Evolutionary conservation across 129 eudicot genomes (phyloP), one percentile per base, ranked within the genome.

Genomic region (Flaveria trinervia): DNA sequence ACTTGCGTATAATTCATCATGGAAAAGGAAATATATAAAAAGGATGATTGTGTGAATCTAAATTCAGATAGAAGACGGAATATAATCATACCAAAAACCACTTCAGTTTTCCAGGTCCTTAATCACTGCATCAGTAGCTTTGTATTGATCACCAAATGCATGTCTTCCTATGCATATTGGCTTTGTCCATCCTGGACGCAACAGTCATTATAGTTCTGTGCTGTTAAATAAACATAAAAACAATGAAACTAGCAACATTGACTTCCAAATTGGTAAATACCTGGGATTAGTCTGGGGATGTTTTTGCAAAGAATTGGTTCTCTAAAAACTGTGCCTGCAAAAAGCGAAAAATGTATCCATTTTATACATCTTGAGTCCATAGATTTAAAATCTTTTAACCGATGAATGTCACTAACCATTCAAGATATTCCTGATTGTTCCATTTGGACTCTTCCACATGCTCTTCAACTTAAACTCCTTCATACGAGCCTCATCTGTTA

Each of bases 161-260:
- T 94, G 98, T 77, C 98, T 89, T 70, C 97, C 98, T 20, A 94
- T 91, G 81, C 98, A 94, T 71, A 94, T 94, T 7, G 98, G 98
- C 83, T 94, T 91, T 44, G 88, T 94, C 96, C 97, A 94, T 6
- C 98, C 98, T 95, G 84, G 17, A 68, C 60, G 30, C 41, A 67
- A 22, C 23, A 60, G 39, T 25, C 49, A 28, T 22, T 45, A 76
- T 7, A 68, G 46, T 68, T 33, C 36, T 33, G 39, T 44, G 23
- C 15, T 7, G 56, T 52, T 36, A 11, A 60, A 15, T 14, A 8
- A 48, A 48, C 2, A 46, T 2, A 60, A 26, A 26, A 17, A 68
- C n/a, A 59, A 41, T 55, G 4, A 36, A 12, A 30, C 48, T 1
- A 49, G 3, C 26, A 26, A 79, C 55, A 54, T 49, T 49, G 17